These are phyloP conservation scores for Esteya vermicola DNA, from an alignment of 2,329 filamentous ascomycete genomes.

Conservation along the genomic window DNA sequence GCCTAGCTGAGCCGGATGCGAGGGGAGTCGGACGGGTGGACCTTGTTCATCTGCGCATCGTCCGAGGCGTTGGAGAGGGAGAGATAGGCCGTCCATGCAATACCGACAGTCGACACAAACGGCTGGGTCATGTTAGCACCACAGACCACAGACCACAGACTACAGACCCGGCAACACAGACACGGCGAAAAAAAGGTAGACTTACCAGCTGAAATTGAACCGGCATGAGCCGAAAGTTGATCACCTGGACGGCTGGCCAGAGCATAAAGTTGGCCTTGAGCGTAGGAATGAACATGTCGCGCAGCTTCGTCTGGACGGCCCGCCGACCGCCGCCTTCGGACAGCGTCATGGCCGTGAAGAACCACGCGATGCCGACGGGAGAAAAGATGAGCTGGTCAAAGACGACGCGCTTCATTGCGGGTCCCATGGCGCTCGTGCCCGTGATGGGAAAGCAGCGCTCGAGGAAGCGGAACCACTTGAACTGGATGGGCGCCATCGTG, in stretches of 20 bases:
- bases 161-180: not conserved
- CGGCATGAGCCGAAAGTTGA: constrained; percentile 93
- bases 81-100: constrained; percentile 94
- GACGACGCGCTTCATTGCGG: constrained; percentile 78
- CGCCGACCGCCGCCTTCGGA: constrained; percentile 80
- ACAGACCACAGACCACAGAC: not conserved
- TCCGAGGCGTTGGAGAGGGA: constrained; percentile 82
- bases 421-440: constrained; percentile 57
- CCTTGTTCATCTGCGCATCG: constrained; percentile 32
- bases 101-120: constrained; percentile 90
- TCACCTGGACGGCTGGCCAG: constrained; percentile 89
- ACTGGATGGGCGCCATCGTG: constrained; percentile 87
- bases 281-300: constrained; percentile 86
- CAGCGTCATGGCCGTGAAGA: constrained; percentile 94
- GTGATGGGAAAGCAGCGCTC: constrained; percentile 71
- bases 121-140: constrained; percentile 39
- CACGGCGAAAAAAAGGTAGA: constrained; percentile 15
- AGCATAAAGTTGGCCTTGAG: constrained; percentile 91
- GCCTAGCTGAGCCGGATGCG: constrained; percentile 20
- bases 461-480: constrained; percentile 89
- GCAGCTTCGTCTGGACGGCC: constrained; percentile 70
- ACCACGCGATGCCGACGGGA: constrained; percentile 70
- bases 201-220: constrained; percentile 92
- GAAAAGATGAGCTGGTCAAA: constrained; percentile 92
- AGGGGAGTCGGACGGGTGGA: constrained; percentile 16